Evolutionary conservation across 1,284 basidiomycete species (phyloP).

Genomic region (Mycena sp.): DNA sequence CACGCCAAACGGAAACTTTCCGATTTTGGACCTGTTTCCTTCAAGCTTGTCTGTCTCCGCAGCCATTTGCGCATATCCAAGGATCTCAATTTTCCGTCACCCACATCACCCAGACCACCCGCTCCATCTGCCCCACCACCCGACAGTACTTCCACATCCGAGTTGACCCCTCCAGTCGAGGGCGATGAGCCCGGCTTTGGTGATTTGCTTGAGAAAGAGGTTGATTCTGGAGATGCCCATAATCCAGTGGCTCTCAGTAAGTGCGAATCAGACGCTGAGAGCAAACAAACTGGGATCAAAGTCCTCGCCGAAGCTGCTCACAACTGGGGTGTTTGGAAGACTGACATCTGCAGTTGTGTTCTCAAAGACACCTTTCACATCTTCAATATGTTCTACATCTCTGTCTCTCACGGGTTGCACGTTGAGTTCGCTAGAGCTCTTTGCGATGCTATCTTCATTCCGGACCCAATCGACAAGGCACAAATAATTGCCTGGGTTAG

Average conservation of each 20-base stretch:
- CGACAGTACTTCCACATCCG: too few relatives aligned
- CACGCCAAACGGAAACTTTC: not conserved
- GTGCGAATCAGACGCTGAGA: not conserved
- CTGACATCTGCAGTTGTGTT: constrained; percentile 1
- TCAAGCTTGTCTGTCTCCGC: not conserved
- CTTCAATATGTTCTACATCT: constrained; percentile 27
- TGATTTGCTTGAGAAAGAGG: not conserved
- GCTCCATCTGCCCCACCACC: not conserved
- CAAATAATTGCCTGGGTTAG: constrained; percentile 30
- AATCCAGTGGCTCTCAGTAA: not conserved
- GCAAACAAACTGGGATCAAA: not conserved
- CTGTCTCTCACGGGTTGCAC: constrained; percentile 19
- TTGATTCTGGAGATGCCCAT: not conserved
- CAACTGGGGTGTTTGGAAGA: not conserved
- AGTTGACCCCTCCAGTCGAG: not conserved
- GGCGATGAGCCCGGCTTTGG: not conserved
- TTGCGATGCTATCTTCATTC: constrained; percentile 28
- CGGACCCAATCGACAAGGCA: constrained; percentile 19
- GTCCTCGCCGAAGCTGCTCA: not conserved
- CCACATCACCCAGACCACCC: not conserved
- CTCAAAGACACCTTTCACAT: constrained; percentile 26
- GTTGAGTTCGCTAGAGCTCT: constrained; percentile 19
- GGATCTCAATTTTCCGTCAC: not conserved
- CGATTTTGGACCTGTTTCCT: not conserved
- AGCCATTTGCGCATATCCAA: not conserved